Evolutionary conservation across 345 rosid species (phyloP), one percentile per base, ranked within the genome.

Genomic region (Brassica rapa): DNA sequence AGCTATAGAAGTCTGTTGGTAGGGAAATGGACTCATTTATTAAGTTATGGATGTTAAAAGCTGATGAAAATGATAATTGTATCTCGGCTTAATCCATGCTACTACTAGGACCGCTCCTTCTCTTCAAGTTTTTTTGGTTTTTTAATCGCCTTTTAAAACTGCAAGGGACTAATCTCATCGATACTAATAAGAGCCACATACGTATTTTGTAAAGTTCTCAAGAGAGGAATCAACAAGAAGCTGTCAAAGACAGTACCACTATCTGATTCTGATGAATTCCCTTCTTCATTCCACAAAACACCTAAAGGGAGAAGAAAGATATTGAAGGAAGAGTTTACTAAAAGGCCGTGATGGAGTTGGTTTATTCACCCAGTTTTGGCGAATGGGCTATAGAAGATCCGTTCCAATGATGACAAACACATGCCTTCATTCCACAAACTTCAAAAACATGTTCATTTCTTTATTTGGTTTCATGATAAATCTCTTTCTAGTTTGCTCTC

Each of bases 1-100:
- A 84, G 79, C 33, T 86, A 82, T 25, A 96, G 98, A 74, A 94
- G 98, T 80, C 93, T 93, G 37, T 78, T 94, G 86, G 96, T 27
- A 27, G 30, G 30, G 30, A 27, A 27, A 27, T 27, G 30, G 30
- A 27, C 30, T 27, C 30, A 27, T 32, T 32, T 32, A 32, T 32
- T 32, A 32, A 32, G 37, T 32, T 32, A 32, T 32, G 37, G 37
- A 32, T 32, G 37, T 32, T 5, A 32, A 32, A 32, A 32, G 37
- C 37, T 32, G 37, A 32, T 32, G 37, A 32, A 32, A 32, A 32
- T 27, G 37, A 32, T 32, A 32, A 32, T 32, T 32, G 37, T 32
- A 32, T 5, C 37, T 32, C 37, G 37, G 37, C 37, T 32, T 32
- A 32, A 32, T 32, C 37, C 37, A 32, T 32, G 37, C 37, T 32